Percentiles rank a stretch among this genome's conserved stretches.
Conservation (phyloP, 495 filamentous ascomycete species). For the Hyaloscypha variabilis region DNA sequence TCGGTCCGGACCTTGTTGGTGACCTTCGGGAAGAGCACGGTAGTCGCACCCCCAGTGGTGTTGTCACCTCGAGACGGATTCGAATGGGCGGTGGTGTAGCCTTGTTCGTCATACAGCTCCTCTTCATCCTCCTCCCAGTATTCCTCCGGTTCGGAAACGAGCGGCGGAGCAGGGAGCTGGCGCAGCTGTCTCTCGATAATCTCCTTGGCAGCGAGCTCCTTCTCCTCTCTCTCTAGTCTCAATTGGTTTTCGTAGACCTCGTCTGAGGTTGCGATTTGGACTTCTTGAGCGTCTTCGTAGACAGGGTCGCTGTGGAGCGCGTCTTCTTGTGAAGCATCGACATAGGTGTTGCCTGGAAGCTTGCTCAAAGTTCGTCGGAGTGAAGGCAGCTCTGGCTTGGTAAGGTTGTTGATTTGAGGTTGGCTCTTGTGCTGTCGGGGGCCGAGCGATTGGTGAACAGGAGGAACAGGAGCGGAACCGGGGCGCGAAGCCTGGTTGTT, state of each 20-base stretch:
- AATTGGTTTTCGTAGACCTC: slow-evolving; percentile 27
- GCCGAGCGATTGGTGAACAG: slow-evolving; percentile 27
- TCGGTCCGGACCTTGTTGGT: slow-evolving; percentile 65
- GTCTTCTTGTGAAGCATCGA: slow-evolving; percentile 2
- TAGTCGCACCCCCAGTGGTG: slow-evolving; percentile 69
- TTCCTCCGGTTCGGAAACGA: slow-evolving; percentile 63
- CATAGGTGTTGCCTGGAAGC: slow-evolving; percentile 12
- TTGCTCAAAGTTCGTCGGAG: slow-evolving; percentile 40
- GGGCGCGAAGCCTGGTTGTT: slow-evolving; percentile 16
- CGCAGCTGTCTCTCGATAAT: slow-evolving; percentile 16
- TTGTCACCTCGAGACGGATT: slow-evolving; percentile 76
- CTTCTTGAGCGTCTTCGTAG: slow-evolving; percentile 36
- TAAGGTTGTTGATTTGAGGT: slow-evolving; percentile 26
- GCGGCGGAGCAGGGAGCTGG: slow-evolving; percentile 30
- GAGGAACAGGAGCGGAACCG: slow-evolving; percentile 14
- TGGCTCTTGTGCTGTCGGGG: slow-evolving; percentile 50
- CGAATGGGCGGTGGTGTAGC: slow-evolving; percentile 76
- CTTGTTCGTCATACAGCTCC: slow-evolving; percentile 80
- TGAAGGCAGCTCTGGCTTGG: slow-evolving; percentile 25
- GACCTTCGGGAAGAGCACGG: slow-evolving; percentile 71
- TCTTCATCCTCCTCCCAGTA: slow-evolving; percentile 79
- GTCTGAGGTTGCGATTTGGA: slow-evolving; percentile 26
- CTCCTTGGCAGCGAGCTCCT: slow-evolving; percentile 27
- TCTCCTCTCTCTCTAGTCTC: slow-evolving; percentile 10
- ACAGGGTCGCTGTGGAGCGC: slow-evolving; percentile 16